Base-by-base conservation (phyloP, 2,329 filamentous ascomycete genomes). In the Dryadomyces quercus-mongolicae region DNA sequence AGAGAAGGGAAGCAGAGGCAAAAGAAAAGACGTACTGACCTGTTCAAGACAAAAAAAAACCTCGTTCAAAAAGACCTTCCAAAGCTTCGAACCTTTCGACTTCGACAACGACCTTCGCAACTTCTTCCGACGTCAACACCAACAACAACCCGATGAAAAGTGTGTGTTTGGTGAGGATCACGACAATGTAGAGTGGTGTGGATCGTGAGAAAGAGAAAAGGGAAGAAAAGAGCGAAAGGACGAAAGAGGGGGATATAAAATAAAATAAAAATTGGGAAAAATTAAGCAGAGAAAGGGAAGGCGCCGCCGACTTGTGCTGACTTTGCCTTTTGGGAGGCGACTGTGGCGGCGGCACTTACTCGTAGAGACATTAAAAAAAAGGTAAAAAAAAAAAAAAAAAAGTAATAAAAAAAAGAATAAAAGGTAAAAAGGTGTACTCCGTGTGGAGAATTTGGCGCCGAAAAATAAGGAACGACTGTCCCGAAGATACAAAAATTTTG, bases 61-160 rank as follows among this genome's bases (percentile, higher is more conserved):
- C 21, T 43, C 46, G 22, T 49, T 38, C 49, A 47, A 47, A 49
- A 53, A 44, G 40, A 5, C 38, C 45, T 52, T 49, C 36, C 45
- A 55, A 53, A 49, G 45, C 45, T 44, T 55, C 50, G 34, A 48
- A 45, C 49, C 49, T 49, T 57, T 56, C 57, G 55, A 55, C 59
- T 56, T 58, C 60, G 56, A 55, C 57, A 55, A 53, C 60, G 44
- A 49, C 58, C 56, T 58, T 55, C 57, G 43, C 57, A 55, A 59
- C 58, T 57, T 59, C 60, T 59, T 59, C 59, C 60, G 54, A 59
- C 59, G 54, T 54, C 59, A 57, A 58, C 59, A 58, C 58, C 59
- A 44, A 59, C 60, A 58, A 62, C 60, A 57, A 58, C 59, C 58
- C 57, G 44, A 38, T 57, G 20, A 44, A 44, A 44, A 44, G 16